Conservation (phyloP, 306 rosid species). For the Trifolium subterraneum region DNA sequence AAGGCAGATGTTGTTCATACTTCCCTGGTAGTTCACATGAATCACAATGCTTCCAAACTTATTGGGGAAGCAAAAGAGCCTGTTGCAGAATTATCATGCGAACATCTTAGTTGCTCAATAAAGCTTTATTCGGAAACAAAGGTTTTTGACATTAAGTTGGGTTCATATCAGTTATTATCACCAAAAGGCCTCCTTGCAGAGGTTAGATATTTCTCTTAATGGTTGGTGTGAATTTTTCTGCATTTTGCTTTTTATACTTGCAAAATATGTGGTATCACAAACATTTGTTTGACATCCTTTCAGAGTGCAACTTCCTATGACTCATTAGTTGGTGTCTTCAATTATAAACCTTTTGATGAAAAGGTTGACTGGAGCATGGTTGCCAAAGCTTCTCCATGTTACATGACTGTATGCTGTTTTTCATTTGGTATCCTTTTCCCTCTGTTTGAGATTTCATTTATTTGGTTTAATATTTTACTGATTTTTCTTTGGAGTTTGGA, state of each 20-base stretch:
- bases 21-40: conserved; percentile 79
- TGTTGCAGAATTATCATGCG: conserved; percentile 93
- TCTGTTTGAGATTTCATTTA: conserved; percentile 32
- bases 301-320: conserved; percentile 87
- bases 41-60: conserved; percentile 91
- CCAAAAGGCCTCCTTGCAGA: conserved; percentile 93
- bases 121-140: conserved; percentile 92
- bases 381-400: conserved; percentile 97
- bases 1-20: conserved; percentile 80
- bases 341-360: conserved; percentile 78
- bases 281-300: conserved; percentile 43
- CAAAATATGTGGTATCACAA: conserved; percentile 26
- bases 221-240: conserved; percentile 21
- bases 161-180: conserved; percentile 83
- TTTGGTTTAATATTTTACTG: conserved; percentile 40
- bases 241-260: conserved; percentile 27
- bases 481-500: conserved; percentile 38
- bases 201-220: conserved; percentile 53
- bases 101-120: conserved; percentile 76
- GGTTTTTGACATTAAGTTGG: conserved; percentile 80
- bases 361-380: conserved; percentile 97
- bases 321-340: conserved; percentile 77
- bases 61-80: conserved; percentile 70
- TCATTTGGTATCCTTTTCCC: conserved; percentile 20
- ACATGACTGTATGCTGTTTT: conserved; percentile 79